Percentiles rank a stretch among this genome's conserved stretches.
These are phyloP conservation scores for Calonectria pseudoturangicola DNA, from an alignment of 2,329 filamentous ascomycete species.

Conservation along the genomic window DNA sequence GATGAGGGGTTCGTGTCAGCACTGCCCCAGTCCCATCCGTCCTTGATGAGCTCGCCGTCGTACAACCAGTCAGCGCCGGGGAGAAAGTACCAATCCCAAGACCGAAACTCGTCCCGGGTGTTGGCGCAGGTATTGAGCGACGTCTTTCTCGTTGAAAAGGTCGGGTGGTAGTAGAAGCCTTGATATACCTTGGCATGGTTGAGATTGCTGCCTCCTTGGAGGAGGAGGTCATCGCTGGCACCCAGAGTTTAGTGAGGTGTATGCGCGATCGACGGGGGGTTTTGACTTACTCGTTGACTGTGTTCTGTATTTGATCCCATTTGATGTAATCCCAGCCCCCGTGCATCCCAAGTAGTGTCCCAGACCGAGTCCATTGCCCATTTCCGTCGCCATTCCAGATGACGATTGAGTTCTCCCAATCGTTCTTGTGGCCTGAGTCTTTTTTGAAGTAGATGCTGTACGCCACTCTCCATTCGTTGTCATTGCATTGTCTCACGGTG, in stretches of 20 bases:
- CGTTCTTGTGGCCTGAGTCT: constrained; percentile 51
- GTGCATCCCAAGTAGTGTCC: constrained; percentile 33
- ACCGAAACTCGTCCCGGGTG: constrained; percentile 34
- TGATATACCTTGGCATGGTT: constrained; percentile 40
- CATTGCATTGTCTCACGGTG: constrained; percentile 40
- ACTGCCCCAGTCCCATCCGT: constrained; percentile 34
- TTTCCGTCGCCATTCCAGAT: constrained; percentile 44
- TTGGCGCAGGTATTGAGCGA: constrained; percentile 33
- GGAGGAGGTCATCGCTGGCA: constrained; percentile 22
- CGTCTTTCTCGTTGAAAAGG: constrained; percentile 35
- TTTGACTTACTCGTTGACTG: constrained; percentile 44
- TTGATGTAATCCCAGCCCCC: constrained; percentile 31
- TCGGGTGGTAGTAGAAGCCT: constrained; percentile 37
- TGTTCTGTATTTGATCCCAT: constrained; percentile 49
- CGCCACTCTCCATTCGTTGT: constrained; percentile 47
- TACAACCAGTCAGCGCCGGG: constrained; percentile 27
- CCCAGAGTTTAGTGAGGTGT: not conserved
- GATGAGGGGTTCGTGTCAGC: constrained; percentile 37
- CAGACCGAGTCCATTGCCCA: constrained; percentile 41
- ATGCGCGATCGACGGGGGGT: not conserved
- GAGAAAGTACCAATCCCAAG: constrained; percentile 38
- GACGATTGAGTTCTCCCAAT: constrained; percentile 51
- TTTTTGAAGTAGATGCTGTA: constrained; percentile 54
- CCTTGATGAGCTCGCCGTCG: constrained; percentile 33
- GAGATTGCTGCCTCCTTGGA: constrained; percentile 31